Conservation (phyloP, 805 yeast species). For the Hanseniaspora lindneri region DNA sequence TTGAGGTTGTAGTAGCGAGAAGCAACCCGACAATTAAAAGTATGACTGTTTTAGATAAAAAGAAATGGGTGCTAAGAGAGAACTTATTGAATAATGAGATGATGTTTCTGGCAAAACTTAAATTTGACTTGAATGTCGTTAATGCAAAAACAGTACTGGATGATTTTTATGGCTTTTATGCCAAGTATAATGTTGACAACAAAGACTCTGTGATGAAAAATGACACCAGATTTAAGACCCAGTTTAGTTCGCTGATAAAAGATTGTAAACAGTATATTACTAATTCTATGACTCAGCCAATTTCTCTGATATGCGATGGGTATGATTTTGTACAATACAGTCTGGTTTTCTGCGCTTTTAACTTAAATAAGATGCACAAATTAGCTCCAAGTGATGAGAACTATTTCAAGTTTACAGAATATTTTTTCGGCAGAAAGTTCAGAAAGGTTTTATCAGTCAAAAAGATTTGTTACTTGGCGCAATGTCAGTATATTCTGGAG, state of each 20-base stretch:
- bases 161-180: constrained; percentile 23
- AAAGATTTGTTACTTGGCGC: constrained; percentile 22
- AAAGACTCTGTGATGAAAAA: constrained; percentile 24
- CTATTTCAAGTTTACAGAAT: constrained; percentile 25
- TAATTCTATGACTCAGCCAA: constrained; percentile 30
- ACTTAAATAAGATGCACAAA: constrained; percentile 21
- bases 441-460: constrained; percentile 21
- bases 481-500: constrained; percentile 26
- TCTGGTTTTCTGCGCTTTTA: constrained; percentile 26
- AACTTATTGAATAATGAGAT: constrained; percentile 28
- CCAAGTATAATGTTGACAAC: constrained; percentile 26
- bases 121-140: constrained; percentile 28
- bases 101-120: constrained; percentile 25
- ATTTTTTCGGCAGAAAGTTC: constrained; percentile 27
- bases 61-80: constrained; percentile 31
- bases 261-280: constrained; percentile 28
- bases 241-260: constrained; percentile 27
- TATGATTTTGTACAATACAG: constrained; percentile 25
- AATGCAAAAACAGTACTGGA: constrained; percentile 30
- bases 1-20: constrained; percentile 27
- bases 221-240: constrained; percentile 22
- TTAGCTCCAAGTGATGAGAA: constrained; percentile 18
- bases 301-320: constrained; percentile 28
- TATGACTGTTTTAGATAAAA: constrained; percentile 26
- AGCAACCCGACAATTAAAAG: constrained; percentile 18